A percentile compares a stretch with the other conserved stretches of the same genome.
These are phyloP conservation scores for Tephrocybe sp. DNA, from an alignment of 768 basidiomycete genomes.

Conservation along the genomic window DNA sequence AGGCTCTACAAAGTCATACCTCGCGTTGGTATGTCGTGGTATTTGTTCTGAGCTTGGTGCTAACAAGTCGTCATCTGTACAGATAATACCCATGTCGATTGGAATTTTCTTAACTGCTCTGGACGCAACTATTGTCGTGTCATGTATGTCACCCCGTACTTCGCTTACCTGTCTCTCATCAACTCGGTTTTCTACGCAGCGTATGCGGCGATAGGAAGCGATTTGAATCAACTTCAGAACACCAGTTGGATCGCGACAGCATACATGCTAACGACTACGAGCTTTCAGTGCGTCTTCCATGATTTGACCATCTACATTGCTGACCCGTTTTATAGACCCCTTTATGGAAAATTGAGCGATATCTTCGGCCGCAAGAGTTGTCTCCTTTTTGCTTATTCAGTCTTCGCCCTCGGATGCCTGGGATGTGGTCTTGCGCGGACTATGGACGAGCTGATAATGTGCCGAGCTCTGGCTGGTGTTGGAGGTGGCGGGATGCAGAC, in stretches of 20 bases:
- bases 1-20: conserved; percentile 19
- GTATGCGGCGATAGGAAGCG: conserved; percentile 56
- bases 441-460: conserved; percentile 53
- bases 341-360: conserved; percentile 66
- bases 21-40: conserved; percentile 19
- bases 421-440: conserved; percentile 53
- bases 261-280: conserved; percentile 60
- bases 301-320: neutral
- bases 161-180: neutral
- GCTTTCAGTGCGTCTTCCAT: conserved; percentile 49
- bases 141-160: conserved; percentile 29
- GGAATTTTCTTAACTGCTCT: conserved; percentile 48
- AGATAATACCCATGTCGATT: conserved; percentile 49
- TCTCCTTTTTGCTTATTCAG: conserved; percentile 51
- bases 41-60: too few relatives aligned
- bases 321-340: conserved; percentile 37
- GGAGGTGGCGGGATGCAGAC: conserved; percentile 66
- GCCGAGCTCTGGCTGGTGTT: conserved; percentile 56
- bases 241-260: conserved; percentile 69
- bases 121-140: conserved; percentile 51
- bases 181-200: conserved; percentile 25
- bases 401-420: conserved; percentile 56
- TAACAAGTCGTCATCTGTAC: neutral
- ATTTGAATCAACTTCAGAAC: conserved; percentile 60
- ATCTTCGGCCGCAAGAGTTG: conserved; percentile 64